Conservation (phyloP, 164 flowering plant genomes). For the Amborella trichopoda region DNA sequence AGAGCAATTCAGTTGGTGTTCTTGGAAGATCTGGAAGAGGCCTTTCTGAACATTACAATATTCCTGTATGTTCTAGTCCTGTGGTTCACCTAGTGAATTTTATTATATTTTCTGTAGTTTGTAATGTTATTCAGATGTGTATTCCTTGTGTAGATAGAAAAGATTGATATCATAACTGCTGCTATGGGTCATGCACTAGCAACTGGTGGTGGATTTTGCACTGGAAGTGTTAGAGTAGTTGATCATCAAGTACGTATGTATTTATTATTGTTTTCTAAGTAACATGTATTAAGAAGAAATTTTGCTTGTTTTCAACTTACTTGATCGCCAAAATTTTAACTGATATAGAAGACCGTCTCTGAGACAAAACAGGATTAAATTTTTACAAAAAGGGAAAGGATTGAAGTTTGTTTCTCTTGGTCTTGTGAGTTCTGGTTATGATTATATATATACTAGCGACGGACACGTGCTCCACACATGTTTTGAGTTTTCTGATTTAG, state of each 20-base stretch:
- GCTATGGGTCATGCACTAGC: constrained; percentile 97
- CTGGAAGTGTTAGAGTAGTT: constrained; percentile 82
- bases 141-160: constrained; percentile 74
- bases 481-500: too few relatives aligned
- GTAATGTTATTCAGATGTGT: not conserved
- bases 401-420: too few relatives aligned
- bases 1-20: constrained; percentile 95
- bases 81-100: not conserved
- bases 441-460: too few relatives aligned
- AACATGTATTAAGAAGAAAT: too few relatives aligned
- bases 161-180: constrained; percentile 90
- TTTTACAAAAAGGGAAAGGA: too few relatives aligned
- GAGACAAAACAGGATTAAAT: too few relatives aligned
- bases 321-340: too few relatives aligned
- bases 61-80: constrained; percentile 53
- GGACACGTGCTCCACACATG: too few relatives aligned
- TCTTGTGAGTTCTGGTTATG: too few relatives aligned
- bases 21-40: constrained; percentile 91
- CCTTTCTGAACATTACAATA: constrained; percentile 63
- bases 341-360: too few relatives aligned
- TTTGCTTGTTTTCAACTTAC: too few relatives aligned
- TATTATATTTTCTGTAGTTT: constrained; percentile 8
- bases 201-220: constrained; percentile 97
- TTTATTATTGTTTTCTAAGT: not conserved
- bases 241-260: constrained; percentile 82